Percentiles rank a stretch among this genome's conserved stretches.
Conservation (phyloP, 805 yeast species). For the Tetrapisispora nanseiensis region DNA sequence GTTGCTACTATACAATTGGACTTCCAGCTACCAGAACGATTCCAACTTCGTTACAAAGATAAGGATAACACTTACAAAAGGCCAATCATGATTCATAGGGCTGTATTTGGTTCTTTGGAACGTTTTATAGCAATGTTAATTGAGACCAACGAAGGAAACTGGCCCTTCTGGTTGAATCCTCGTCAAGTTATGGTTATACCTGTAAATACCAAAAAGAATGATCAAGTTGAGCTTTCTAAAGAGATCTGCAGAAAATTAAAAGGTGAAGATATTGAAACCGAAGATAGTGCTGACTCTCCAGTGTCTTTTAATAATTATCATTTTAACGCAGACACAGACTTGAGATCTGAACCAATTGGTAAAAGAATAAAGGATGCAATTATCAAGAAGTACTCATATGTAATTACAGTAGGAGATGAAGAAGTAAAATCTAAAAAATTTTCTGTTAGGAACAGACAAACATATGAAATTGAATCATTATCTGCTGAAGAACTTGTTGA, state of each 20-base stretch:
- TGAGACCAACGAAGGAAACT: conserved; percentile 82
- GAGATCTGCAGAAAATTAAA: conserved; percentile 37
- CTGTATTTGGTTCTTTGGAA: conserved; percentile 90
- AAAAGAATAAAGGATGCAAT: conserved; percentile 72
- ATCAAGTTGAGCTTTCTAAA: conserved; percentile 39
- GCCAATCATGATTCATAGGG: conserved; percentile 95
- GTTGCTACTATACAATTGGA: conserved; percentile 94
- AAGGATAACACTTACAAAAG: conserved; percentile 42
- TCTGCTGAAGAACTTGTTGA: conserved; percentile 42
- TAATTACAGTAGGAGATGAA: conserved; percentile 79
- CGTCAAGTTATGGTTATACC: conserved; percentile 83
- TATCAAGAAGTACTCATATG: conserved; percentile 61
- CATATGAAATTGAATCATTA: conserved; percentile 15
- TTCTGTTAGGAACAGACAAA: conserved; percentile 49
- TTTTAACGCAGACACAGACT: conserved; percentile 69
- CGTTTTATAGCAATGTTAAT: conserved; percentile 83
- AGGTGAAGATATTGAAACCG: conserved; percentile 32
- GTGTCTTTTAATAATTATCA: conserved; percentile 48
- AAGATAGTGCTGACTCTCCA: conserved; percentile 29
- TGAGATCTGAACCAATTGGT: conserved; percentile 69
- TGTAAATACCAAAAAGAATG: conserved; percentile 48
- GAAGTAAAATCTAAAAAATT: conserved; percentile 54
- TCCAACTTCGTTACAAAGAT: conserved; percentile 58
- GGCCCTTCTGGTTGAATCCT: conserved; percentile 98
- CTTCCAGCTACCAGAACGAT: conserved; percentile 84